Conservation (phyloP, 2,329 filamentous ascomycete species). For the Trichocomaceae sp. region DNA sequence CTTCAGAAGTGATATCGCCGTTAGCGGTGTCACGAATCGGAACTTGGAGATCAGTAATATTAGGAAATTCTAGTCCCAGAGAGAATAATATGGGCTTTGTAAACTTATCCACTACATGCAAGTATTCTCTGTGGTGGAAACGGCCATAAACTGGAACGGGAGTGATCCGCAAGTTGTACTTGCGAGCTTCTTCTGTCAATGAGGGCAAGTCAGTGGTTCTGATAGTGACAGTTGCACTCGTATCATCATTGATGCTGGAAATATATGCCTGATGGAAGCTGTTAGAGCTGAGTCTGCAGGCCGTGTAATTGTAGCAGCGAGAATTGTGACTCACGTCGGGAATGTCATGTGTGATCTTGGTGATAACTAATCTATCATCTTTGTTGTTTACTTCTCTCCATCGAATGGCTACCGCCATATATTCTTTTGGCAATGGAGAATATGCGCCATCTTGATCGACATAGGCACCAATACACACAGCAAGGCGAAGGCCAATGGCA, state of each 20-base stretch:
- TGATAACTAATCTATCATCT: not conserved
- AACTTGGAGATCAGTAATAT: not conserved
- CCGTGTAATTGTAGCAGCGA: not conserved
- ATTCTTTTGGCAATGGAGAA: not conserved
- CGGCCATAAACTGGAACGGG: constrained; percentile 2
- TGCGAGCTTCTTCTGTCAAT: not conserved
- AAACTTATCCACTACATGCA: not conserved
- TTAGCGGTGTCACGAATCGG: constrained; percentile 6
- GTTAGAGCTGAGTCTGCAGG: too few relatives aligned
- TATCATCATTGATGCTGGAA: constrained; percentile 4
- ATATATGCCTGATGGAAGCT: constrained; percentile 4
- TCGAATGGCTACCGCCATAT: not conserved
- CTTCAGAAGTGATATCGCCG: not conserved
- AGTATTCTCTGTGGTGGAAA: constrained; percentile 2
- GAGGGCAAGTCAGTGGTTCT: not conserved
- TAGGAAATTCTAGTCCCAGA: constrained; percentile 5
- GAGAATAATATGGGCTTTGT: not conserved
- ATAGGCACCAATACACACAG: constrained; percentile 32
- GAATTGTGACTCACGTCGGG: not conserved
- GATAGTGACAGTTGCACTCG: constrained; percentile 2
- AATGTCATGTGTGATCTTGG: not conserved
- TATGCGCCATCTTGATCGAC: constrained; percentile 22
- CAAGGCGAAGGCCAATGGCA: constrained; percentile 34
- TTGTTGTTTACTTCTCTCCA: constrained; percentile 2
- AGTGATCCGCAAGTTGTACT: constrained; percentile 5